Evolutionary conservation across 116 monocot genomes (phyloP), one percentile per base, ranked within the genome.

Genomic region (Dioscorea cayenensis): DNA sequence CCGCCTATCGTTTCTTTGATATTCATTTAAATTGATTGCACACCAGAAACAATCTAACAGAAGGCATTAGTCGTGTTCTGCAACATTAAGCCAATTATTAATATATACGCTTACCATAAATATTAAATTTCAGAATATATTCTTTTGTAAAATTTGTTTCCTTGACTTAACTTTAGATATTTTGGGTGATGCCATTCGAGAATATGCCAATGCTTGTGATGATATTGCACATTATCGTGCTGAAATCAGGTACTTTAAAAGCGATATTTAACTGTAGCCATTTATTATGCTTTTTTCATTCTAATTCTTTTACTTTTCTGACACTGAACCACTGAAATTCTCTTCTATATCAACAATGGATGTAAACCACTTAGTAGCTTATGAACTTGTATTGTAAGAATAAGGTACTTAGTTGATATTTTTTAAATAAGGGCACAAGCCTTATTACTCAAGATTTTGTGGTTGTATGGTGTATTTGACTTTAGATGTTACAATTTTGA

Each of bases 211-310:
- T 32, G 70, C 78, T 58, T 89, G 73, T 67, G 72, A 72, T 23
- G 87, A 87, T 73, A 94, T 99, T 73, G 87, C 89, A 63, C 99
- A 99, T 69, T 71, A 52, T 71, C 94, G 94, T 81, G 94, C 91
- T 71, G 94, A 99, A 86, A 94, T 99, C 73, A 94, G 99, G 99
- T 99, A 52, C 71, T 29, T 27, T 51, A 23, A 14, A 48, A 17
- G 38, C 28, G 3, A 13, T 27, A 55, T 55, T 55, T 55, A 5
- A 18, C 2, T 55, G 17, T 16, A 55, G n/a, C 16, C 2, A 18
- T 55, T 55, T 63, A 0, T 22, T 58, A 36, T 17, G 3, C 7
- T 6, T 3, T 64, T 25, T 21, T 64, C n/a, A 7, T 28, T 21
- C 23, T 64, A 0, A 64, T 18, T 25, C 55, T n/a, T 55, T n/a